Evolutionary conservation across 352 stramenopile genomes (phyloP).

Genomic region (Discostella stelligera): DNA sequence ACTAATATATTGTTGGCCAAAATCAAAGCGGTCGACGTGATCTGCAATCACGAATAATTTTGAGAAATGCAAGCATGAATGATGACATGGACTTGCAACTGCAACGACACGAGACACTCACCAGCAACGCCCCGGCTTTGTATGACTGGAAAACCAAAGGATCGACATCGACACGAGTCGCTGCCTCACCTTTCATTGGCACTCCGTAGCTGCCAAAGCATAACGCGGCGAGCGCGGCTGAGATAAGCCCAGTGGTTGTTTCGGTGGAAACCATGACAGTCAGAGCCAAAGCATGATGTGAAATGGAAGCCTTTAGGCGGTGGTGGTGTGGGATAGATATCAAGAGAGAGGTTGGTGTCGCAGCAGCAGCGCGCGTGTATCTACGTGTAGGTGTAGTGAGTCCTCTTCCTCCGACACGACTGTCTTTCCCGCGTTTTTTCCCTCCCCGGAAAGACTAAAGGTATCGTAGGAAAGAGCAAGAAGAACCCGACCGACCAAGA

Average conservation of each 20-base stretch:
- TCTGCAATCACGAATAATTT: conserved; percentile 1
- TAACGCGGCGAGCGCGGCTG: conserved; percentile 48
- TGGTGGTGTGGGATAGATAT: too few species aligned
- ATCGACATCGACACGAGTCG: conserved; percentile 61
- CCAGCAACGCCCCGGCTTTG: conserved; percentile 64
- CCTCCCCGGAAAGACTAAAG: too few species aligned
- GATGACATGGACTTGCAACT: not conserved
- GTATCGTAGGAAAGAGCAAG: too few species aligned
- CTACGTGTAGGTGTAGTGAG: too few species aligned
- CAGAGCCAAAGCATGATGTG: too few species aligned
- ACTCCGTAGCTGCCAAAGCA: conserved; percentile 72
- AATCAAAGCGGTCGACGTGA: conserved; percentile 34
- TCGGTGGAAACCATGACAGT: conserved; percentile 24
- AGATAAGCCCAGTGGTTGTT: conserved; percentile 26
- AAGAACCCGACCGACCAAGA: too few species aligned
- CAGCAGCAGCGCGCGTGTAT: too few species aligned
- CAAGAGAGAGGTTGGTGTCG: too few species aligned
- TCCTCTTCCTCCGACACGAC: too few species aligned
- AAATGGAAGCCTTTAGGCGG: too few species aligned
- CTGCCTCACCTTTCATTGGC: conserved; percentile 64
- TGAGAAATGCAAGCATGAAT: not conserved
- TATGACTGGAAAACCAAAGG: conserved; percentile 78
- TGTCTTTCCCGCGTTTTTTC: too few species aligned
- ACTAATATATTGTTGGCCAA: conserved; percentile 44
- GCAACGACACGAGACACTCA: conserved; percentile 2